Percentiles rank a stretch among this genome's conserved stretches.
Evolutionary conservation across 2,329 filamentous ascomycete species (phyloP).

Genomic region (Mycogone perniciosa): DNA sequence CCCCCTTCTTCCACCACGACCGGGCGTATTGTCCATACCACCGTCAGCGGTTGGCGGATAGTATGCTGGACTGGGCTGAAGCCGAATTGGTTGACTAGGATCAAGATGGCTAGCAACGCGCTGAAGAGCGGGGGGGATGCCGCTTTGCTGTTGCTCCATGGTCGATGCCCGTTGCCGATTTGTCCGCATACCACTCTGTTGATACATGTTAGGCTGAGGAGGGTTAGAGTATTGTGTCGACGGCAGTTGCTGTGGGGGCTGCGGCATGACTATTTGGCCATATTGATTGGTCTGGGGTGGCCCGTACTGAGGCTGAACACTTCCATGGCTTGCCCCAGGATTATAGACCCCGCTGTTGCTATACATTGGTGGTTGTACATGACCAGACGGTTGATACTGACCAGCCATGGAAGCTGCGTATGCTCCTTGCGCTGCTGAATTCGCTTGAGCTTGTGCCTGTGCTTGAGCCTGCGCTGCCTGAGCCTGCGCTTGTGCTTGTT

Average conservation of each 20-base stretch:
- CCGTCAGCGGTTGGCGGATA: slow-evolving; percentile 90
- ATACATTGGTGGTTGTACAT: slow-evolving; percentile 63
- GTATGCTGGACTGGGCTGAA: slow-evolving; percentile 94
- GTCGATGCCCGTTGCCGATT: slow-evolving; percentile 87
- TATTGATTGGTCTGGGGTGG: slow-evolving; percentile 61
- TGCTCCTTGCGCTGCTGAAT: slow-evolving; percentile 59
- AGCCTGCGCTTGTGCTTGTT: slow-evolving; percentile 41
- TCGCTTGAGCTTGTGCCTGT: slow-evolving; percentile 58
- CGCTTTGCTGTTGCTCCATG: slow-evolving; percentile 90
- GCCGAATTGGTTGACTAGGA: slow-evolving; percentile 83
- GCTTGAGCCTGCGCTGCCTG: slow-evolving; percentile 19
- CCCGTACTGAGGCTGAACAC: slow-evolving; percentile 67
- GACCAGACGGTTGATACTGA: slow-evolving; percentile 41
- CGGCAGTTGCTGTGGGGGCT: slow-evolving; percentile 59
- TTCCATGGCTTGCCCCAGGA: slow-evolving; percentile 41
- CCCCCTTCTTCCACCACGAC: slow-evolving; percentile 62
- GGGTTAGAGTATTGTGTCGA: slow-evolving; percentile 55
- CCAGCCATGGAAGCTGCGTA: slow-evolving; percentile 47
- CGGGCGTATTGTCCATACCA: slow-evolving; percentile 51
- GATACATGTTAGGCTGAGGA: slow-evolving; percentile 51
- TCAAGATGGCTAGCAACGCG: slow-evolving; percentile 93
- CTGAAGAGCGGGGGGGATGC: slow-evolving; percentile 88
- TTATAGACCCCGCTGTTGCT: slow-evolving; percentile 78
- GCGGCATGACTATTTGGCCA: slow-evolving; percentile 66
- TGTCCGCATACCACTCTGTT: slow-evolving; percentile 60